Percentiles rank a stretch among this genome's conserved stretches.
Evolutionary conservation across 768 basidiomycete genomes (phyloP).

Genomic region (Cystoderma amianthinum): DNA sequence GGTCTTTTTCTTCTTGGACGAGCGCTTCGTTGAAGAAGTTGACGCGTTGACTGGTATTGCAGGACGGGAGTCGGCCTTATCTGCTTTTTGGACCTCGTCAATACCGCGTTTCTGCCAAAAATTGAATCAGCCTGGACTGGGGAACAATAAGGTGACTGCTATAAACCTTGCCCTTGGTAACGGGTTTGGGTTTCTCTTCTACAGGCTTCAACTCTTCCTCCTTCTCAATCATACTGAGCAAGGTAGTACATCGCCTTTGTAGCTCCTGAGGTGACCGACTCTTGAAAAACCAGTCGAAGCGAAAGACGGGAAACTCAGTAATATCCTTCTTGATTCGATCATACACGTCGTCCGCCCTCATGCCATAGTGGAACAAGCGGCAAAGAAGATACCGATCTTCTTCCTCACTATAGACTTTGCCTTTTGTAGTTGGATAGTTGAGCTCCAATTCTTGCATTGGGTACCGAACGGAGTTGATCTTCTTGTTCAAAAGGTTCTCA

Average conservation of each 20-base stretch:
- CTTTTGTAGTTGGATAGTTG: conserved; percentile 92
- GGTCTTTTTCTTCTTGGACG: conserved; percentile 66
- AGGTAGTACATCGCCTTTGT: conserved; percentile 79
- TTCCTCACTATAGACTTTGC: conserved; percentile 94
- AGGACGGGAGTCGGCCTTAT: conserved; percentile 52
- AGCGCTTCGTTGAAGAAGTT: conserved; percentile 45
- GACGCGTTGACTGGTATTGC: conserved; percentile 49
- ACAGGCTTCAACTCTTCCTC: conserved; percentile 69
- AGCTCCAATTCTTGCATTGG: conserved; percentile 98
- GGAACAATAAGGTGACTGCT: background rate
- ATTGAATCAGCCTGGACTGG: background rate
- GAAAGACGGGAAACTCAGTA: conserved; percentile 92
- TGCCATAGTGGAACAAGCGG: conserved; percentile 83
- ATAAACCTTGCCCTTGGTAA: conserved; percentile 57
- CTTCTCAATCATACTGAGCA: conserved; percentile 88
- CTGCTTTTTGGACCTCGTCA: conserved; percentile 50
- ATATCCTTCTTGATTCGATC: conserved; percentile 96
- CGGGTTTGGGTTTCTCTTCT: conserved; percentile 59
- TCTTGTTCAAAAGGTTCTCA: conserved; percentile 70
- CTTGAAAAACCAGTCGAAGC: conserved; percentile 99
- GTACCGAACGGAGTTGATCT: conserved; percentile 76
- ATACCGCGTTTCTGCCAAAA: conserved; percentile 58
- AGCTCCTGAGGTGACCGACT: conserved; percentile 87
- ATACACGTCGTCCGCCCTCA: conserved; percentile 84
- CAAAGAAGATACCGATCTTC: conserved; percentile 95